Evolutionary conservation across 2,329 filamentous ascomycete species (phyloP).

Genomic region (Ilyonectria mors-panacis): DNA sequence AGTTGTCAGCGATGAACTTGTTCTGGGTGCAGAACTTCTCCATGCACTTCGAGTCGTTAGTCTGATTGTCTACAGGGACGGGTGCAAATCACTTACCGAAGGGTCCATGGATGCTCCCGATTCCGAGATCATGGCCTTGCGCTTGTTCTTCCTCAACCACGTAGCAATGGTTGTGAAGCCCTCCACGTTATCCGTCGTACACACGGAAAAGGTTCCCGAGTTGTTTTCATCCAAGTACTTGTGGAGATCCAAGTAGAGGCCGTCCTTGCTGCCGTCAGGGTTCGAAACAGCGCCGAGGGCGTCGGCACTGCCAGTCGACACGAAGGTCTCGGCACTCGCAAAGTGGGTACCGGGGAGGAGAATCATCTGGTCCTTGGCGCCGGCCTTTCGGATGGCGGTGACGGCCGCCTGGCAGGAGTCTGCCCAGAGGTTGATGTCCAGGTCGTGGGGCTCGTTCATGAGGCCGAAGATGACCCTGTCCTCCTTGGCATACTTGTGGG

Average conservation of each 20-base stretch:
- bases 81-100: slow-evolving; percentile 50
- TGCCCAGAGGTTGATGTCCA: slow-evolving; percentile 71
- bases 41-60: slow-evolving; percentile 55
- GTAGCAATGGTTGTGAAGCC: slow-evolving; percentile 63
- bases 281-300: slow-evolving; percentile 70
- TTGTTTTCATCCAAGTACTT: slow-evolving; percentile 73
- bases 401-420: slow-evolving; percentile 74
- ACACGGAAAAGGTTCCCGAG: slow-evolving; percentile 66
- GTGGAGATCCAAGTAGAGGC: slow-evolving; percentile 72
- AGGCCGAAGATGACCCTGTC: slow-evolving; percentile 71
- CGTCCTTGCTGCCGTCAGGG: slow-evolving; percentile 69
- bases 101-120: slow-evolving; percentile 63
- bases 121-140: slow-evolving; percentile 67
- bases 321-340: slow-evolving; percentile 64
- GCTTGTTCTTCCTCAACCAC: slow-evolving; percentile 62
- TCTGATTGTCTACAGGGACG: neutral
- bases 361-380: slow-evolving; percentile 76
- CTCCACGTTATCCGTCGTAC: slow-evolving; percentile 67
- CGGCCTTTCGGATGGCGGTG: slow-evolving; percentile 74
- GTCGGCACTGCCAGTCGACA: slow-evolving; percentile 65
- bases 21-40: slow-evolving; percentile 63
- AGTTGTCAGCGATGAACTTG: slow-evolving; percentile 61
- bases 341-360: slow-evolving; percentile 73
- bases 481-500: slow-evolving; percentile 70
- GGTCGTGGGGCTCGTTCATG: slow-evolving; percentile 79